Base-by-base conservation (phyloP, 2,329 filamentous ascomycete genomes). In the Xylariaceae sp. region DNA sequence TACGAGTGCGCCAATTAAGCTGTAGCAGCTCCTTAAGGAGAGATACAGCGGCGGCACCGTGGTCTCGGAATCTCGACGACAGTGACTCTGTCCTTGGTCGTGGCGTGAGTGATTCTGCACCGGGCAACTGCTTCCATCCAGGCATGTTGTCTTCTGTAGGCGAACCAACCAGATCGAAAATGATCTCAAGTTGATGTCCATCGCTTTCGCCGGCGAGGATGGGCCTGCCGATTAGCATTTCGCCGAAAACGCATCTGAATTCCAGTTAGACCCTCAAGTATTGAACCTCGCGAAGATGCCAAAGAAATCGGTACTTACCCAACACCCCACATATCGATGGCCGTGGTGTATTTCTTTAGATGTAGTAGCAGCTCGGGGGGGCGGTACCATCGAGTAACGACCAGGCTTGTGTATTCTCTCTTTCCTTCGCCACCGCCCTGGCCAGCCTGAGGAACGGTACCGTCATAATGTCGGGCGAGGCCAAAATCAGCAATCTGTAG, bases 401-500 rank as follows among this genome's bases (percentile, higher is more conserved):
- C 94, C 11, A 97, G 76, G n/a, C 88, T 91, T 3, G 94, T 99
- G 72, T 99, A 99, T 60, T 97, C 91, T 67, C 91, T 81, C 54
- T 82, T 83, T 0, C 91, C 91, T 53, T 92, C 87, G 43, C 94
- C 92, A 58, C 89, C 89, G 39, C 91, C 88, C 56, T 80, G 80
- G 0, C 91, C 91, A 29, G 88, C 76, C 54, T 84, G 81, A 2
- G 94, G 94, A 3, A 86, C 84, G 0, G 81, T 80, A 43, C 95
- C 94, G 60, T 96, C 91, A 69, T 96, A 99, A 65, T 95, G 89
- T 65, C 94, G 81, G 6, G 94, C 94, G 35, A 99, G 80, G 64
- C 94, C 94, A 65, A 99, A 99, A 75, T 99, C 94, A 42, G 91
- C 94, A 72, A 99, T 97, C 71, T 97, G 92, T 8, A 99, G 80